These are phyloP conservation scores for Xylariales sp. DNA, from an alignment of 2,329 filamentous ascomycete species.

Conservation along the genomic window DNA sequence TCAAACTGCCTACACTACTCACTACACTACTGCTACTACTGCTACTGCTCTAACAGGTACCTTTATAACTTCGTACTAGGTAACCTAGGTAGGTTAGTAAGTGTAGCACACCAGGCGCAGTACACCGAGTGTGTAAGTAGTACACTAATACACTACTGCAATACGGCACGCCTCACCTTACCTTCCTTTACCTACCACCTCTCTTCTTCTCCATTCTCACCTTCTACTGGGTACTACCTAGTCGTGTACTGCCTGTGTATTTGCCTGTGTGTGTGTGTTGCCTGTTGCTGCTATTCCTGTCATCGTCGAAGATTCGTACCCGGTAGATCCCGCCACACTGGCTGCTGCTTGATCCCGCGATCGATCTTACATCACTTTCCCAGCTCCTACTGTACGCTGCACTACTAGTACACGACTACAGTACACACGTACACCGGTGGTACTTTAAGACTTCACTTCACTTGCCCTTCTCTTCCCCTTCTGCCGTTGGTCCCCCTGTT, in stretches of 20 bases:
- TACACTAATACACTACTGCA: background rate
- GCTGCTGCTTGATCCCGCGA: slow-evolving; percentile 18
- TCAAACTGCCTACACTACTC: slow-evolving; percentile 24
- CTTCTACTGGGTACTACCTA: background rate
- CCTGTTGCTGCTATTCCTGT: slow-evolving; percentile 12
- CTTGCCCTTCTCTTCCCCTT: slow-evolving; percentile 10
- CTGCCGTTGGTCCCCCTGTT: slow-evolving; percentile 5
- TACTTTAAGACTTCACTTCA: background rate
- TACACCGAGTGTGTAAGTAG: no score
- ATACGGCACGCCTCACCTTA: slow-evolving; percentile 1
- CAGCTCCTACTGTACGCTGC: background rate
- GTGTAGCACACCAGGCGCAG: no score
- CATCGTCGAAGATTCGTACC: slow-evolving; percentile 11
- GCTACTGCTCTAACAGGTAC: no score
- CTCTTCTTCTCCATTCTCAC: background rate
- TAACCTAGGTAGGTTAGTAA: no score
- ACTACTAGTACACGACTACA: background rate
- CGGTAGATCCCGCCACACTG: slow-evolving; percentile 18
- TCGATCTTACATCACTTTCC: slow-evolving; percentile 11
- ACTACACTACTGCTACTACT: no score
- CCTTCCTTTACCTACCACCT: background rate
- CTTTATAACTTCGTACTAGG: no score
- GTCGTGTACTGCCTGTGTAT: background rate
- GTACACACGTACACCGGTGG: background rate
- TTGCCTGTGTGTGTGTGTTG: no score